phyloP scores from a whole-genome alignment of 2,329 filamentous ascomycete genomes.

The Davidsoniella virescens region DNA sequence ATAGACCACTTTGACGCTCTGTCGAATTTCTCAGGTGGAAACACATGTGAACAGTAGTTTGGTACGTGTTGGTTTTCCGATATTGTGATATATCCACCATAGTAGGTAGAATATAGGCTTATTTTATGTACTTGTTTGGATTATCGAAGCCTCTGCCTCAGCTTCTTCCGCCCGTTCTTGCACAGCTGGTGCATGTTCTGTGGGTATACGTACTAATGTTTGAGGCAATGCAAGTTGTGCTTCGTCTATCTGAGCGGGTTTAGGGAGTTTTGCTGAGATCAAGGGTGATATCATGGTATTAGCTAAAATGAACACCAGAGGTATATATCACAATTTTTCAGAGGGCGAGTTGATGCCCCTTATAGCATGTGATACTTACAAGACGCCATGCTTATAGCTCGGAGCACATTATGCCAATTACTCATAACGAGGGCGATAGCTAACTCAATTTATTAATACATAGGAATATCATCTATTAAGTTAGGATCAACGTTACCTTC shows the following conservation, averaged over 20 bases:
- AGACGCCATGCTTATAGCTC: conserved; percentile 75
- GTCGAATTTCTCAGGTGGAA: background rate
- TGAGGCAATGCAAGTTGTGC: conserved; percentile 39
- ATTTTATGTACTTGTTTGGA: background rate
- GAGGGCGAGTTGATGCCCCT: background rate
- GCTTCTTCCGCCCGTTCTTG: conserved; percentile 43
- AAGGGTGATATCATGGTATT: background rate
- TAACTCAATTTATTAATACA: conserved; percentile 19
- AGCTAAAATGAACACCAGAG: background rate
- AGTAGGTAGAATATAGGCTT: background rate
- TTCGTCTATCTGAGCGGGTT: conserved; percentile 1
- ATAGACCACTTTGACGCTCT: background rate
- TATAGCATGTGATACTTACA: conserved; percentile 31
- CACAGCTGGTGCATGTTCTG: conserved; percentile 53
- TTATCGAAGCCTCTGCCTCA: conserved; percentile 25
- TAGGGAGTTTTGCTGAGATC: conserved; percentile 8
- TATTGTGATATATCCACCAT: background rate
- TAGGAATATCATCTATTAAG: background rate
- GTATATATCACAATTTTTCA: background rate
- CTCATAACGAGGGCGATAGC: conserved; percentile 70
- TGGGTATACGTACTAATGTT: conserved; percentile 71
- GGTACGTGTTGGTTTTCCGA: background rate
- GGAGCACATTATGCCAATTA: conserved; percentile 77
- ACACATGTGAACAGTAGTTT: background rate
- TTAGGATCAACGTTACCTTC: conserved; percentile 38